Conservation (phyloP, 768 basidiomycete species). For the Trametes maxima region DNA sequence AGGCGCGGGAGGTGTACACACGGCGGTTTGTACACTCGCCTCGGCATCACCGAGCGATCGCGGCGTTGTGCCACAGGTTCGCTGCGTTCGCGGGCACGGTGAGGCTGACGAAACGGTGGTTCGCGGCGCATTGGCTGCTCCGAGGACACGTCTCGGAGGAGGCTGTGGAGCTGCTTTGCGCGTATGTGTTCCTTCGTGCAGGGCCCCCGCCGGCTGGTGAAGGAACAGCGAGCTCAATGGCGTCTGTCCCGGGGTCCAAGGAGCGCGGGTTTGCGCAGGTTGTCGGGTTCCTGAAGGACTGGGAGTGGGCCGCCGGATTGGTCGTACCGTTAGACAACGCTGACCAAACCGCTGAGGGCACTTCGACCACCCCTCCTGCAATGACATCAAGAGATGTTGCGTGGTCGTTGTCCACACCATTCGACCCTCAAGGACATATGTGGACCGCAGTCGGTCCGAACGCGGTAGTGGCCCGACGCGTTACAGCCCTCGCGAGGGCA, state of each 20-base stretch:
- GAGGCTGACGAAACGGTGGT: slow-evolving; percentile 90
- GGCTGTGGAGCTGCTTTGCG: slow-evolving; percentile 84
- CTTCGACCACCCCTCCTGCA: not conserved
- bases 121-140: slow-evolving; percentile 88
- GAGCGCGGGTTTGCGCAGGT: slow-evolving; percentile 79
- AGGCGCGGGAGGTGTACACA: slow-evolving; percentile 60
- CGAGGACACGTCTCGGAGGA: slow-evolving; percentile 73
- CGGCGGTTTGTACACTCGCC: slow-evolving; percentile 81
- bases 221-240: slow-evolving; percentile 39
- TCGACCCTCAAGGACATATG: slow-evolving; percentile 69
- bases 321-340: slow-evolving; percentile 71
- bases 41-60: slow-evolving; percentile 82
- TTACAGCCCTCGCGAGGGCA: slow-evolving; percentile 74
- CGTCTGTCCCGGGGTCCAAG: slow-evolving; percentile 68
- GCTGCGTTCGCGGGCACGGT: slow-evolving; percentile 83
- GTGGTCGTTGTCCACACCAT: slow-evolving; percentile 80
- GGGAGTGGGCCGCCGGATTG: slow-evolving; percentile 81
- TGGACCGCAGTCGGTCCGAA: slow-evolving; percentile 78
- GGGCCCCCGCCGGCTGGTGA: slow-evolving; percentile 34
- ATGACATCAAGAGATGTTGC: slow-evolving; percentile 26
- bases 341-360: slow-evolving; percentile 31
- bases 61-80: slow-evolving; percentile 77
- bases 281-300: slow-evolving; percentile 72
- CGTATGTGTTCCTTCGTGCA: slow-evolving; percentile 70
- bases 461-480: slow-evolving; percentile 69